Base-by-base conservation (phyloP, 169 alveolate species). In the Babesia ovis region DNA sequence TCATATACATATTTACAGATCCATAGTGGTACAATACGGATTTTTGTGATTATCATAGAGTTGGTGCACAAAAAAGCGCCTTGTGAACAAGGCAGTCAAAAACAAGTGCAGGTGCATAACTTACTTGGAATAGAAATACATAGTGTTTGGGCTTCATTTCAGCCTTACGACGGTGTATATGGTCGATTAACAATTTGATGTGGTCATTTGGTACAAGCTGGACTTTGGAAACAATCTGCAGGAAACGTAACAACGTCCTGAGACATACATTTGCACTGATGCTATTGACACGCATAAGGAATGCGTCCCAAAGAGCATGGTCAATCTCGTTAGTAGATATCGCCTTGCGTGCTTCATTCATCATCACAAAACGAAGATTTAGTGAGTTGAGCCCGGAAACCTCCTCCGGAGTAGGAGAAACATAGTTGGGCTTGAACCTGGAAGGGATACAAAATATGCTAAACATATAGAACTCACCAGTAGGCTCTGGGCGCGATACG, bases 71-170 rank as follows among this genome's bases (percentile, higher is more conserved):
- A 3, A 53, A 12, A 51, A 16, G n/a, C n/a, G n/a, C n/a, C n/a
- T n/a, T n/a, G n/a, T n/a, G n/a, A n/a, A n/a, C n/a, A 25, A 32
- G 14, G 41, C n/a, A 11, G 67, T 58, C n/a, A n/a, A n/a, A n/a
- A n/a, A n/a, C n/a, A n/a, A n/a, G n/a, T n/a, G n/a, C n/a, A n/a
- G 14, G 8, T 9, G 46, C 35, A 27, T 1, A 31, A 53, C 81
- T 66, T 51, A 82, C 86, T 73, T 88, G 93, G 60, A 89, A 89
- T 22, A 89, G 59, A 77, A 72, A 89, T 23, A 89, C 93, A 57
- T 80, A 89, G 54, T 89, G 90, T 35, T 89, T 89, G n/a, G 93
- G 93, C 54, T 89, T 89, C 91, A 89, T 80, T 45, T 68, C 77
- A 50, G 72, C 74, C 53, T 81, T 83, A 56, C 93, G 71, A 23